Evolutionary conservation across 1,139 yeast genomes (phyloP).

Genomic region (Hyphopichia burtonii): DNA sequence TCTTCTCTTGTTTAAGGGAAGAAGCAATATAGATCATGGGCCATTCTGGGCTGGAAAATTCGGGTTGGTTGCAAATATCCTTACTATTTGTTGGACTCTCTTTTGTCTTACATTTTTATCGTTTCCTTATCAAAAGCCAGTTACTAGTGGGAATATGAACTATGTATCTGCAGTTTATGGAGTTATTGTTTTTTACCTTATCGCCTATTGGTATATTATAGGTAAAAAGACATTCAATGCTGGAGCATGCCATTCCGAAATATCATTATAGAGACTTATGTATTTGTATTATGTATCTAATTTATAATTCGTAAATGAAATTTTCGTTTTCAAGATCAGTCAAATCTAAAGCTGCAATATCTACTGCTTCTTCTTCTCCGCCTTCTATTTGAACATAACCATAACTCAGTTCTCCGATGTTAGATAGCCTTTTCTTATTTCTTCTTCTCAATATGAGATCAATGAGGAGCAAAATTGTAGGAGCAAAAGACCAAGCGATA

Average conservation of each 20-base stretch:
- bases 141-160: slow-evolving; percentile 60
- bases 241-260: neutral
- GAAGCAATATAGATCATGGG: slow-evolving; percentile 61
- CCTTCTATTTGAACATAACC: slow-evolving; percentile 2
- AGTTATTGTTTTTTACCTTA: neutral
- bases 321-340: slow-evolving; percentile 18
- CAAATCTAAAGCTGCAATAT: slow-evolving; percentile 15
- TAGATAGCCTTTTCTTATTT: slow-evolving; percentile 28
- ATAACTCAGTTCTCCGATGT: neutral
- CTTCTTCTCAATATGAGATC: slow-evolving; percentile 36
- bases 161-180: slow-evolving; percentile 57
- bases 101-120: slow-evolving; percentile 64
- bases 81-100: slow-evolving; percentile 56
- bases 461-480: slow-evolving; percentile 33
- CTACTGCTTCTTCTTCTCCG: slow-evolving; percentile 11
- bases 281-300: neutral
- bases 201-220: neutral
- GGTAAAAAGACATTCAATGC: neutral
- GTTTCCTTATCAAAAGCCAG: slow-evolving; percentile 69
- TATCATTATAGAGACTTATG: neutral
- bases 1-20: slow-evolving; percentile 55
- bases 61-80: slow-evolving; percentile 55
- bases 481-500: slow-evolving; percentile 41
- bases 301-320: slow-evolving; percentile 16
- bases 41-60: slow-evolving; percentile 62